Base-by-base conservation (phyloP, 1,284 basidiomycete species). In the Athelia sp. region DNA sequence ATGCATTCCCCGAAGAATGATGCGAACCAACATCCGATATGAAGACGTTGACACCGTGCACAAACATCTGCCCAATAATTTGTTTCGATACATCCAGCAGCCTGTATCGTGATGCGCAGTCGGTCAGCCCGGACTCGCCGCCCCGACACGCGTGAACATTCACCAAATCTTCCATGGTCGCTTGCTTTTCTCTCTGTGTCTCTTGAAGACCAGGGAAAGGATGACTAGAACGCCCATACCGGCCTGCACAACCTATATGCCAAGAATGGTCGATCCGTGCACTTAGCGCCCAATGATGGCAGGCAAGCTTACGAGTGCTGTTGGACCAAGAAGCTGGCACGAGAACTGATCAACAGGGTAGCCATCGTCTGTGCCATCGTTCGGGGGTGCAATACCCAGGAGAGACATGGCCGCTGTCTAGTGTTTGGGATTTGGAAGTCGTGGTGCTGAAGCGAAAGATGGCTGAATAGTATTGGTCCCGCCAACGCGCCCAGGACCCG, bases 121-220 rank as follows among this genome's bases (percentile, higher is more conserved):
- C n/a, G n/a, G 19, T 40, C 22, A 34, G 47, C 36, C 15, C 40
- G 52, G 52, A 36, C 54, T 52, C 31, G 19, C 11, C 6, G 19
- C 36, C 6, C 6, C n/a, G 19, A 31, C 18, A 22, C 31, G 36
- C 3, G 26, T 36, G 22, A 46, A 29, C 51, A 66, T 77, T 52
- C 55, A 89, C 92, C 96, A 98, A 70, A 97, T 93, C 61, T 81
- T 77, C 95, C 96, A 98, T 22, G 86, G 89, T 31, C 95, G 80
- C 62, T 86, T 91, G 17, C 85, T 84, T 43, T 76, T 76, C 68
- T 98, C 95, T 55, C 89, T 74, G 55, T 96, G 88, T 49, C 96
- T 78, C 66, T 98, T 98, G 64, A 86, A 85, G 1, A 98, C 77
- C 42, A 98, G 74, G 3, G 91, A 92, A 10, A 83, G 74, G 43